These are phyloP conservation scores for Lipomyces yamadae DNA, from an alignment of 805 yeast genomes.

Conservation along the genomic window DNA sequence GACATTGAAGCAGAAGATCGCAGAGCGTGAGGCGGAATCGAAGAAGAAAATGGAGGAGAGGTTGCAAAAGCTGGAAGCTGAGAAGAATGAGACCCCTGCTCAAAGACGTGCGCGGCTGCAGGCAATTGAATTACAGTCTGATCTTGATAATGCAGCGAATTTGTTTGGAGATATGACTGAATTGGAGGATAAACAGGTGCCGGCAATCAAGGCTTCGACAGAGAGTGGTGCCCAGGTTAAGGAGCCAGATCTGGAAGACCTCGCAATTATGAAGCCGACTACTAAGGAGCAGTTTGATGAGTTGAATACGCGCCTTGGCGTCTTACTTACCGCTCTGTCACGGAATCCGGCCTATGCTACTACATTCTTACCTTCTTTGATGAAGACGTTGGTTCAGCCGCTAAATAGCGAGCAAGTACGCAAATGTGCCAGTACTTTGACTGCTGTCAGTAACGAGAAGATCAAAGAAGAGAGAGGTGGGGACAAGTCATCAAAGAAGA, in stretches of 20 bases:
- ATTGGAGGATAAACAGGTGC: constrained; percentile 27
- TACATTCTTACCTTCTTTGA: constrained; percentile 77
- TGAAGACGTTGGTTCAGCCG: constrained; percentile 83
- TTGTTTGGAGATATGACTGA: constrained; percentile 67
- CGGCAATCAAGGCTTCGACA: constrained; percentile 43
- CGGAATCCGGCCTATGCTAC: constrained; percentile 68
- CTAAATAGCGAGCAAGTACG: constrained; percentile 79
- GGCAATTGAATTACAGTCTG: constrained; percentile 80
- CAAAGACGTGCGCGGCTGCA: constrained; percentile 71
- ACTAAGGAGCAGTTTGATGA: constrained; percentile 79
- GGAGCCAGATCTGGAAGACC: constrained; percentile 38
- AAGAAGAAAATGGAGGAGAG: constrained; percentile 52
- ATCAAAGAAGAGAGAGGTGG: constrained; percentile 68
- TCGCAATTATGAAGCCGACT: constrained; percentile 60
- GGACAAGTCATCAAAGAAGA: constrained; percentile 83
- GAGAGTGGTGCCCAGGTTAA: constrained; percentile 46
- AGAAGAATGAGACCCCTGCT: constrained; percentile 61
- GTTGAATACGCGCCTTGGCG: constrained; percentile 71
- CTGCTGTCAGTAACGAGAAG: constrained; percentile 80
- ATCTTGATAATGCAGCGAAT: constrained; percentile 90
- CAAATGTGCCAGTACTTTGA: constrained; percentile 83
- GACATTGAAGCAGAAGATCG: constrained; percentile 50
- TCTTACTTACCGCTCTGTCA: constrained; percentile 64
- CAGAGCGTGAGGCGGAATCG: constrained; percentile 50
- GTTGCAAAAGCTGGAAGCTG: constrained; percentile 37